These are phyloP conservation scores for Neoboletus magnificus DNA, from an alignment of 768 basidiomycete genomes.

Conservation along the genomic window DNA sequence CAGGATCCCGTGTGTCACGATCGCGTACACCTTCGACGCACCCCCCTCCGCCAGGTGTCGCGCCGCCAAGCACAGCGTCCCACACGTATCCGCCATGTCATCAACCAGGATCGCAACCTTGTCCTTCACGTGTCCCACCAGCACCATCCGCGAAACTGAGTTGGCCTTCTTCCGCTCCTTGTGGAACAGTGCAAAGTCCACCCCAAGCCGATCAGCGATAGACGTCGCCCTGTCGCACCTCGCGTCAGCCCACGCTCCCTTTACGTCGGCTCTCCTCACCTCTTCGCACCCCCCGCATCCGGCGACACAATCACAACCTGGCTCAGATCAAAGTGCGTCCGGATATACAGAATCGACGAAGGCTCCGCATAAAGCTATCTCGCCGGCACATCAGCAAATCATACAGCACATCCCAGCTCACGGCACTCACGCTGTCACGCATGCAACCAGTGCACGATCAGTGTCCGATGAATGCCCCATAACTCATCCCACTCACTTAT, in stretches of 20 bases:
- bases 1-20: constrained; percentile 96
- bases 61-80: constrained; percentile 90
- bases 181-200: constrained; percentile 99
- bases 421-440: constrained; percentile 47
- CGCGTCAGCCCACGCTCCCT: constrained; percentile 15
- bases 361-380: constrained; percentile 90
- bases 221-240: constrained; percentile 75
- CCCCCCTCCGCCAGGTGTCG: constrained; percentile 87
- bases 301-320: constrained; percentile 95
- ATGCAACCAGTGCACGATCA: constrained; percentile 11
- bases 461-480: neutral
- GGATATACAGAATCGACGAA: constrained; percentile 91
- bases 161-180: constrained; percentile 98
- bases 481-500: constrained; percentile 71
- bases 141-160: constrained; percentile 90
- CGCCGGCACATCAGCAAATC: constrained; percentile 21
- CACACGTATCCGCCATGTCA: constrained; percentile 98
- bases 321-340: constrained; percentile 79
- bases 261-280: constrained; percentile 44
- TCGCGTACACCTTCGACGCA: constrained; percentile 78
- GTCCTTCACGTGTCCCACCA: constrained; percentile 91
- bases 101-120: constrained; percentile 95
- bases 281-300: constrained; percentile 97
- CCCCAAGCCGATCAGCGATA: constrained; percentile 91
- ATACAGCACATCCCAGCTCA: constrained; percentile 1